These are phyloP conservation scores for Dryas integrifolia DNA, from an alignment of 331 rosid species.

Conservation along the genomic window DNA sequence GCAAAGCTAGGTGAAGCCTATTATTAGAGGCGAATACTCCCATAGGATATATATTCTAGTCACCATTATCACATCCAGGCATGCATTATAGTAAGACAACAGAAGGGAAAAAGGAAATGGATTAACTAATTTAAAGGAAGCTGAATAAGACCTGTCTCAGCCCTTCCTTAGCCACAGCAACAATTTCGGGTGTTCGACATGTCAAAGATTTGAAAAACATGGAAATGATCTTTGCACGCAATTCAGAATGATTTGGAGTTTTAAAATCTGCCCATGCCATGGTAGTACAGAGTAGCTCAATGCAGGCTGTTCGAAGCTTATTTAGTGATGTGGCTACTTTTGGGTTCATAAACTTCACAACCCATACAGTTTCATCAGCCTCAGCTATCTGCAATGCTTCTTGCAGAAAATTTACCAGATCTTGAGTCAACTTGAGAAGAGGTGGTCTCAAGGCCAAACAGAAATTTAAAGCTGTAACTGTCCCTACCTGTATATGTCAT, in stretches of 20 bases:
- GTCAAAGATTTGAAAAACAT: constrained; percentile 98
- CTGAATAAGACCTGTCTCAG: constrained; percentile 69
- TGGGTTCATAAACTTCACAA: constrained; percentile 86
- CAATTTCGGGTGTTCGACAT: constrained; percentile 93
- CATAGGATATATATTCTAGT: background rate
- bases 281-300: constrained; percentile 92
- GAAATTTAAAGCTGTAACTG: constrained; percentile 91
- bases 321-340: constrained; percentile 85
- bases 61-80: constrained; percentile 13
- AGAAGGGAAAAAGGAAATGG: constrained; percentile 5
- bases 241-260: constrained; percentile 85
- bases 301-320: constrained; percentile 94
- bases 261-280: constrained; percentile 99
- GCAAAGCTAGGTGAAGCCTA: background rate
- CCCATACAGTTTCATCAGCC: constrained; percentile 93
- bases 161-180: constrained; percentile 99
- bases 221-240: constrained; percentile 93
- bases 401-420: constrained; percentile 89
- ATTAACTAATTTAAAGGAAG: constrained; percentile 20
- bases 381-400: constrained; percentile 97
- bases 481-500: constrained; percentile 70
- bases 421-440: constrained; percentile 93
- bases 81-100: constrained; percentile 14
- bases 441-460: constrained; percentile 99
- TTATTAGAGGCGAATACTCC: constrained; percentile 5